Conservation (phyloP, 768 basidiomycete genomes). For the Saitozyma sp. region DNA sequence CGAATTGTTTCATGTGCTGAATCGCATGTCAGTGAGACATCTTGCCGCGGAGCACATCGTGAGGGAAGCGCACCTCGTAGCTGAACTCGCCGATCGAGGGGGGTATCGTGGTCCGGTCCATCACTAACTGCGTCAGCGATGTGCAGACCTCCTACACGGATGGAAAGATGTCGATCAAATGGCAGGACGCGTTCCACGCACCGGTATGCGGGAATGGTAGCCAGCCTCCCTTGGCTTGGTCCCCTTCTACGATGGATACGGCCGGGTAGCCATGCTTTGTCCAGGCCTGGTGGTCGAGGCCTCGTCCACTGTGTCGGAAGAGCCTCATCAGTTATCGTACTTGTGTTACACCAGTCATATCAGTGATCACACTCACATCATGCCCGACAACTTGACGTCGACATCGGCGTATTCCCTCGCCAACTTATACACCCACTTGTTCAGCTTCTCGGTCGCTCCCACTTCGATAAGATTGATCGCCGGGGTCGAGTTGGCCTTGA, state of each 20-base stretch:
- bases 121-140: background rate
- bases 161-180: background rate
- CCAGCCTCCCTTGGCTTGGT: slow-evolving; percentile 11
- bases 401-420: slow-evolving; percentile 27
- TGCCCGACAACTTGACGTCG: slow-evolving; percentile 10
- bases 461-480: slow-evolving; percentile 24
- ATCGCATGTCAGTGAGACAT: background rate
- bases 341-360: background rate
- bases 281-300: slow-evolving; percentile 31
- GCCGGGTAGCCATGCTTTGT: slow-evolving; percentile 25
- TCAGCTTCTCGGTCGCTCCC: slow-evolving; percentile 18
- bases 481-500: slow-evolving; percentile 17
- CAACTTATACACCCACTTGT: slow-evolving; percentile 26
- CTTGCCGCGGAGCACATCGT: too few species aligned
- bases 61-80: background rate
- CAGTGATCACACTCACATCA: slow-evolving; percentile 9
- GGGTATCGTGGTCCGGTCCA: background rate
- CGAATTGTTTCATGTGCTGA: slow-evolving; percentile 74
- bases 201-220: slow-evolving; percentile 4
- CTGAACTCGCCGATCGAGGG: background rate
- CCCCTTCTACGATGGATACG: slow-evolving; percentile 25
- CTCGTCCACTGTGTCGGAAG: background rate
- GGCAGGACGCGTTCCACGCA: background rate
- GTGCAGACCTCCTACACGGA: too few species aligned
- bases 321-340: background rate